These are phyloP conservation scores for Saturnispora hagleri DNA, from an alignment of 805 yeast genomes.

Conservation along the genomic window DNA sequence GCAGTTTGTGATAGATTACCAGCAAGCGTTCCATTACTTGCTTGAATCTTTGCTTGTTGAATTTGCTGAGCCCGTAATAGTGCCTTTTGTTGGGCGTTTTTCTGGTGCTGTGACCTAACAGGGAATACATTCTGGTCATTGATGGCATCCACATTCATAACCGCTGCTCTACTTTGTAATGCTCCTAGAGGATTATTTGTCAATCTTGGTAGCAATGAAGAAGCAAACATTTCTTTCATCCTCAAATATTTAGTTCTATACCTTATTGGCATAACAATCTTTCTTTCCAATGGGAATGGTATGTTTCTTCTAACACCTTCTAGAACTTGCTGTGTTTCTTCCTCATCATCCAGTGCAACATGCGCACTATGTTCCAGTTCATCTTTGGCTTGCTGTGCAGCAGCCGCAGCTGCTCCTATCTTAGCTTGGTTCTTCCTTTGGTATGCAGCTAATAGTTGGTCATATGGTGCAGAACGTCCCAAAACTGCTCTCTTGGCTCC, in stretches of 20 bases:
- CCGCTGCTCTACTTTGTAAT: slow-evolving; percentile 69
- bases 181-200: slow-evolving; percentile 58
- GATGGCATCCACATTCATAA: slow-evolving; percentile 63
- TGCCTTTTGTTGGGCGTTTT: slow-evolving; percentile 16
- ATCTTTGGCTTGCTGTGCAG: slow-evolving; percentile 69
- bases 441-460: slow-evolving; percentile 74
- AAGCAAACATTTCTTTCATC: slow-evolving; percentile 91
- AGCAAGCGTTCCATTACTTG: slow-evolving; percentile 11
- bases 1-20: slow-evolving; percentile 12
- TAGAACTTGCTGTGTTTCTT: slow-evolving; percentile 84
- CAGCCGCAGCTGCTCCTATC: slow-evolving; percentile 71
- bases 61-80: slow-evolving; percentile 12
- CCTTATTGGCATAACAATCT: slow-evolving; percentile 59
- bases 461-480: slow-evolving; percentile 91
- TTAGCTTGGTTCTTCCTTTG: slow-evolving; percentile 91
- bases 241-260: slow-evolving; percentile 67
- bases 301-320: slow-evolving; percentile 77
- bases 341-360: slow-evolving; percentile 68
- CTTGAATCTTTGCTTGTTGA: slow-evolving; percentile 6
- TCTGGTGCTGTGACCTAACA: slow-evolving; percentile 40
- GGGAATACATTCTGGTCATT: slow-evolving; percentile 47
- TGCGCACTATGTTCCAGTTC: slow-evolving; percentile 42
- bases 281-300: slow-evolving; percentile 78
- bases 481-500: slow-evolving; percentile 94
- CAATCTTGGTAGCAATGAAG: slow-evolving; percentile 64